phyloP scores from a whole-genome alignment of 2,329 filamentous ascomycete genomes.

The Balansia obtecta region DNA sequence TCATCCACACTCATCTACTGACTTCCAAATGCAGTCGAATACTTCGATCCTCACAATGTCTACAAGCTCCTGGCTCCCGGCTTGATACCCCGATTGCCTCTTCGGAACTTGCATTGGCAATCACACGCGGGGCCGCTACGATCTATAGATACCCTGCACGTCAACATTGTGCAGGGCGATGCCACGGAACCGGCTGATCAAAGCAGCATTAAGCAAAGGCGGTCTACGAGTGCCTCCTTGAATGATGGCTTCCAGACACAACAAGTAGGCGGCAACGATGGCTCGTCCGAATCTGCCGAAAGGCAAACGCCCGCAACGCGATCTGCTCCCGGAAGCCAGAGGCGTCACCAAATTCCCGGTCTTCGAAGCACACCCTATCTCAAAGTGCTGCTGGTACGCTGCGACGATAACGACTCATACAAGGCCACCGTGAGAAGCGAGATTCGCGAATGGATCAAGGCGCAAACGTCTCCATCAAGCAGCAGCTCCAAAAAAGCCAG shows the following conservation, averaged over 20 bases:
- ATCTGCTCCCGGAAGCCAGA: conserved; percentile 25
- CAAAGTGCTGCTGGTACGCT: conserved; percentile 78
- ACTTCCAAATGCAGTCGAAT: conserved; percentile 62
- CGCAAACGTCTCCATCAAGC: conserved; percentile 48
- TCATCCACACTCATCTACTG: not conserved
- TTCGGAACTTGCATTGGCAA: conserved; percentile 94
- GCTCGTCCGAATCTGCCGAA: conserved; percentile 27
- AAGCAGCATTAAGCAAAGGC: conserved; percentile 17
- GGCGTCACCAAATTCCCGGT: conserved; percentile 90
- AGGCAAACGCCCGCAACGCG: conserved; percentile 19
- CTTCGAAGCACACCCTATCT: conserved; percentile 87
- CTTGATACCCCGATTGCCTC: conserved; percentile 64
- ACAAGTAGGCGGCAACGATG: conserved; percentile 28
- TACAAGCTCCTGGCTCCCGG: conserved; percentile 73
- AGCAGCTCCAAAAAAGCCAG: conserved; percentile 39
- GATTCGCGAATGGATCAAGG: conserved; percentile 84
- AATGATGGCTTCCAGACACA: conserved; percentile 53
- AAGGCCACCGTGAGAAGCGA: conserved; percentile 66
- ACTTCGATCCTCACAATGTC: conserved; percentile 83
- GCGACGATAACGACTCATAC: conserved; percentile 93
- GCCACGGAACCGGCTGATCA: conserved; percentile 29
- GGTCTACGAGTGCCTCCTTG: conserved; percentile 21
- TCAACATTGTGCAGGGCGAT: conserved; percentile 65
- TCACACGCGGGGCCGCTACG: conserved; percentile 82
- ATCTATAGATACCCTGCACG: conserved; percentile 84